A percentile compares a stretch with the other conserved stretches of the same genome.
Conservation (phyloP, 345 rosid genomes). For the Sisymbrium irio region DNA sequence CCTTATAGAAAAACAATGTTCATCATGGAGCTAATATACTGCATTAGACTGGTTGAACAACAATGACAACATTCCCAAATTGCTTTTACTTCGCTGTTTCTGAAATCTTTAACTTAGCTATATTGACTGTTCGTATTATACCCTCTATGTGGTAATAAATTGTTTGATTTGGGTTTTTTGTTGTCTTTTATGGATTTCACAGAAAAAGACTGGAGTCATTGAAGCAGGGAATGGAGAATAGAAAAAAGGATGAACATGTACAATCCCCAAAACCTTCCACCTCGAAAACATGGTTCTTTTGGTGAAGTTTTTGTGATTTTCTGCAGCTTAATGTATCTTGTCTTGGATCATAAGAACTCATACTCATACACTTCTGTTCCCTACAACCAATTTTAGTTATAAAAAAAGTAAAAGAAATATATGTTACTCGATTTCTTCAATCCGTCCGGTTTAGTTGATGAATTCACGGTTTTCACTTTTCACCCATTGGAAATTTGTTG, state of each 20-base stretch:
- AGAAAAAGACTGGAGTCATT: conserved; percentile 67
- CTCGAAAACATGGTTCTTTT: conserved; percentile 59
- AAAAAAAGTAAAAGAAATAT: no score
- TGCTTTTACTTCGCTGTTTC: neutral
- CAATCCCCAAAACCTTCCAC: conserved; percentile 31
- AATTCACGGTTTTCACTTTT: no score
- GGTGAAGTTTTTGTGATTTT: conserved; percentile 39
- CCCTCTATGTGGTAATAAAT: neutral
- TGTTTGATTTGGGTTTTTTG: neutral
- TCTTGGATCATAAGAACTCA: no score
- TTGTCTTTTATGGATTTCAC: conserved; percentile 5
- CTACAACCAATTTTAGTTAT: no score
- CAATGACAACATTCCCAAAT: neutral
- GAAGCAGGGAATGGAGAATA: conserved; percentile 64
- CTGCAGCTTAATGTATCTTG: neutral
- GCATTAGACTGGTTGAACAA: conserved; percentile 3
- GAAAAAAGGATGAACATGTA: conserved; percentile 46
- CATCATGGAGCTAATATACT: neutral
- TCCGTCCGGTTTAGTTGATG: no score
- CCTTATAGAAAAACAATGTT: no score
- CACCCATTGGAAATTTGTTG: no score
- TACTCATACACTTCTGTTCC: no score
- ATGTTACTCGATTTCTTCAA: no score
- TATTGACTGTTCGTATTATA: neutral
- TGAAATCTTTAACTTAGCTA: neutral